Evolutionary conservation across 1,284 basidiomycete species (phyloP), one percentile per base, ranked within the genome.

Genomic region (Ganoderma meredithae): DNA sequence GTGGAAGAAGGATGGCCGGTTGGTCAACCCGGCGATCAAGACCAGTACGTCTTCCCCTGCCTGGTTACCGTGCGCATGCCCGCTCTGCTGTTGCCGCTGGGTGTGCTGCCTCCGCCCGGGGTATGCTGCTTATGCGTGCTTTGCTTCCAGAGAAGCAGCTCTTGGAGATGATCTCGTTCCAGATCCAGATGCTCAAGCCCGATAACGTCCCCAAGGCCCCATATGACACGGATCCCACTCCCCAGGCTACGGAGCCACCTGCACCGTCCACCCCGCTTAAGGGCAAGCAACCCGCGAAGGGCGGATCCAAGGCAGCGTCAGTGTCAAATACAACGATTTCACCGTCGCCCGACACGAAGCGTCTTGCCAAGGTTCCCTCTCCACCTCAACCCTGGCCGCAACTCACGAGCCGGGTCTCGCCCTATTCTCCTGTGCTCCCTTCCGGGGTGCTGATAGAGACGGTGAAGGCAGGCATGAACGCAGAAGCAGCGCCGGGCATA

Each of bases 1-100:
- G 75, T 93, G 95, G 86, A 91, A 92, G 82, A 91, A 92, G 76
- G 93, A 97, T 63, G 90, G 94, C 0, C 83, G 84, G 69, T 85
- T 91, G 15, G 78, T 94, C 65, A 93, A 96, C 77, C 83, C 88
- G 1, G 80, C 83, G 31, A 90, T 97, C 75, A 91, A 88, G 80
- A 94, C 91, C 67, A 96, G 95, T 96, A 75, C 78, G 93, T 86
- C 72, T 61, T 60, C 47, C 44, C 43, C 36, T 33, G 5, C 6
- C 12, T 19, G 13, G 41, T 47, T 22, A n/a, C 9, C 3, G 9
- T 7, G 17, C 33, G 36, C 36, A 22, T 39, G 39, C 22, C n/a
- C 17, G 40, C 10, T 15, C 22, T 39, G 10, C 10, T 2, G 19
- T n/a, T 41, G 36, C 9, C 22, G 12, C 7, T 39, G 13, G n/a